Evolutionary conservation across 148 eudicot genomes (phyloP).

Genomic region (Drosera capensis): DNA sequence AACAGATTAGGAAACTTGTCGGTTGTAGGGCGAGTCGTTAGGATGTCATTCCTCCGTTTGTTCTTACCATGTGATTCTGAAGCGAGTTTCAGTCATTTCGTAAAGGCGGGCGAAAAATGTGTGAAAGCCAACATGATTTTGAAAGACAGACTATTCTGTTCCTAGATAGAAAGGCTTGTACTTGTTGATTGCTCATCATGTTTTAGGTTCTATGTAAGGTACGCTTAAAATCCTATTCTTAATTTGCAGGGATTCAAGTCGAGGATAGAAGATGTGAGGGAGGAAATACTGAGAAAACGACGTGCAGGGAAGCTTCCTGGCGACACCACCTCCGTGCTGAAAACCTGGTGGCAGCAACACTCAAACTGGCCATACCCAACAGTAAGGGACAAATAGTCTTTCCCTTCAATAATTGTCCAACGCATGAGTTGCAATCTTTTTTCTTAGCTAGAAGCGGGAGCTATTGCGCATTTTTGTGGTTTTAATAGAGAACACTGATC

Average conservation of each 20-base stretch:
- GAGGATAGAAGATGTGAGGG: slow-evolving; percentile 52
- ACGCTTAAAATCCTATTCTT: background rate
- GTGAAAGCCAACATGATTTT: no score
- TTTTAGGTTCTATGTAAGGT: background rate
- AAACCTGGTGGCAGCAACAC: slow-evolving; percentile 85
- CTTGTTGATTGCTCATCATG: background rate
- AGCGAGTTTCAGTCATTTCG: no score
- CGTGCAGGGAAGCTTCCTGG: slow-evolving; percentile 45
- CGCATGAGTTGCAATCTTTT: background rate
- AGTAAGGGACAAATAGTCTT: slow-evolving; percentile 19
- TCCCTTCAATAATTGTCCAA: background rate
- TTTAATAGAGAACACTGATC: no score
- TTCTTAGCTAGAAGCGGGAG: background rate
- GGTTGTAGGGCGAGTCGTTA: no score
- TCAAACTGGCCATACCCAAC: slow-evolving; percentile 97
- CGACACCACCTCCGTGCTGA: slow-evolving; percentile 80
- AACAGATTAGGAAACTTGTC: no score
- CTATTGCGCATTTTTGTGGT: background rate
- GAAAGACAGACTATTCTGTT: background rate
- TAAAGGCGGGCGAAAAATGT: no score
- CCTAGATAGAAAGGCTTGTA: background rate
- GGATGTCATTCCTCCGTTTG: no score
- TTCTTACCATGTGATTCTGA: no score
- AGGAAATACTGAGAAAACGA: slow-evolving; percentile 77
- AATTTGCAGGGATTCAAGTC: slow-evolving; percentile 67